Conservation (phyloP, 192 early-diverging fungal species). For the Linnemannia hyalina region DNA sequence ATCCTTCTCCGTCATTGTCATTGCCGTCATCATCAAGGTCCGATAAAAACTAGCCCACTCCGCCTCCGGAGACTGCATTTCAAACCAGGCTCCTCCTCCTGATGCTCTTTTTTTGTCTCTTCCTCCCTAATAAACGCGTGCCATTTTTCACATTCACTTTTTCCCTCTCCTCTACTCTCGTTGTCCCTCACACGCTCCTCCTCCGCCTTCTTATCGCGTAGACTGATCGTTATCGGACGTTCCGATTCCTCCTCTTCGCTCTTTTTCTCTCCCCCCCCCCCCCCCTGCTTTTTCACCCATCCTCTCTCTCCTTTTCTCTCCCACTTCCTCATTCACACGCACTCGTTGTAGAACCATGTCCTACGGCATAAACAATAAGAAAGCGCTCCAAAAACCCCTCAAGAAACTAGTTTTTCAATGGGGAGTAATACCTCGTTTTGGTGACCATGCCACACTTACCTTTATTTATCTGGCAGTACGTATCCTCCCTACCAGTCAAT, state of each 20-base stretch:
- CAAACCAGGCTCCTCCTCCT: slow-evolving; percentile 2
- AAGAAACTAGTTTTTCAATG: not conserved
- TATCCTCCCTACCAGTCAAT: not conserved
- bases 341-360: not conserved
- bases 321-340: not conserved
- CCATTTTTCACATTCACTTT: not conserved
- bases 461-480: not conserved
- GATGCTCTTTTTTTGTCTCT: not conserved
- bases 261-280: not conserved
- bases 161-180: not conserved
- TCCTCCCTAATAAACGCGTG: not conserved
- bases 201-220: not conserved
- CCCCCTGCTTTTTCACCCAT: not conserved
- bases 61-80: not conserved
- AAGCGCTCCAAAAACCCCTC: not conserved
- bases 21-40: not conserved
- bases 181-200: not conserved
- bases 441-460: not conserved
- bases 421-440: not conserved
- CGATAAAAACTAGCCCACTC: not conserved
- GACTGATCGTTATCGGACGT: slow-evolving; percentile 1
- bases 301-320: not conserved
- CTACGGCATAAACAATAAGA: not conserved
- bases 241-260: not conserved
- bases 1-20: not conserved